Evolutionary conservation across 2,329 filamentous ascomycete genomes (phyloP).

Genomic region (Blumeria hordei): DNA sequence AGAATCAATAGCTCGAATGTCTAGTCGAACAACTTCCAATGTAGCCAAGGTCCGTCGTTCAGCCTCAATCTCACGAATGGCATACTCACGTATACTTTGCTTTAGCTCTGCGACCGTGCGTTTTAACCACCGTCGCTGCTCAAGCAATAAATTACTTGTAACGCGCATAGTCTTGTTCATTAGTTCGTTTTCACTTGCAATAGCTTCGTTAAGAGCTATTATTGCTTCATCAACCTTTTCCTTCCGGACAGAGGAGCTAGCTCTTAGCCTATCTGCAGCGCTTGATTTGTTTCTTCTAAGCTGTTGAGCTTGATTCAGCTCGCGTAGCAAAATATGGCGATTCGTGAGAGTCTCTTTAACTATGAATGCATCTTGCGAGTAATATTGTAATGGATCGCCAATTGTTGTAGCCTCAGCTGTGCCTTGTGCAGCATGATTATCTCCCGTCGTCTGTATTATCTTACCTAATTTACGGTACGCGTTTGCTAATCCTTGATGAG

Average conservation of each 20-base stretch:
- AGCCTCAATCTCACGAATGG: slow-evolving; percentile 81
- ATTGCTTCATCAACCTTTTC: slow-evolving; percentile 99
- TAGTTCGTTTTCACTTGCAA: slow-evolving; percentile 57
- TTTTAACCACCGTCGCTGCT: slow-evolving; percentile 77
- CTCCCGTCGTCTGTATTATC: slow-evolving; percentile 75
- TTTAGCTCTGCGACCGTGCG: slow-evolving; percentile 69
- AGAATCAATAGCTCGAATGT: slow-evolving; percentile 78
- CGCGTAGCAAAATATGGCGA: slow-evolving; percentile 82
- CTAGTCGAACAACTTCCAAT: slow-evolving; percentile 77
- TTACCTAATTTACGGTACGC: slow-evolving; percentile 92
- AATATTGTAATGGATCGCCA: slow-evolving; percentile 80
- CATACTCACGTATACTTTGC: slow-evolving; percentile 69
- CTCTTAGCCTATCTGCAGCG: slow-evolving; percentile 72
- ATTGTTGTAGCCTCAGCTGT: slow-evolving; percentile 90
- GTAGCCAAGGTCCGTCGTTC: slow-evolving; percentile 79
- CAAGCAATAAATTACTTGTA: slow-evolving; percentile 65
- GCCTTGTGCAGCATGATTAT: slow-evolving; percentile 88
- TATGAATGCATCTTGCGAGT: slow-evolving; percentile 87
- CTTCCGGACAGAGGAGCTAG: slow-evolving; percentile 60
- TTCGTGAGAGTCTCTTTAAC: slow-evolving; percentile 97
- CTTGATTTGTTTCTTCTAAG: slow-evolving; percentile 57
- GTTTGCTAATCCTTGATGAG: slow-evolving; percentile 63
- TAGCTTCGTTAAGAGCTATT: slow-evolving; percentile 64
- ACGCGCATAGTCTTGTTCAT: slow-evolving; percentile 71
- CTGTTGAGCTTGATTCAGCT: slow-evolving; percentile 79